phyloP scores from a whole-genome alignment of 768 basidiomycete species.

The Leccinum obscurum region DNA sequence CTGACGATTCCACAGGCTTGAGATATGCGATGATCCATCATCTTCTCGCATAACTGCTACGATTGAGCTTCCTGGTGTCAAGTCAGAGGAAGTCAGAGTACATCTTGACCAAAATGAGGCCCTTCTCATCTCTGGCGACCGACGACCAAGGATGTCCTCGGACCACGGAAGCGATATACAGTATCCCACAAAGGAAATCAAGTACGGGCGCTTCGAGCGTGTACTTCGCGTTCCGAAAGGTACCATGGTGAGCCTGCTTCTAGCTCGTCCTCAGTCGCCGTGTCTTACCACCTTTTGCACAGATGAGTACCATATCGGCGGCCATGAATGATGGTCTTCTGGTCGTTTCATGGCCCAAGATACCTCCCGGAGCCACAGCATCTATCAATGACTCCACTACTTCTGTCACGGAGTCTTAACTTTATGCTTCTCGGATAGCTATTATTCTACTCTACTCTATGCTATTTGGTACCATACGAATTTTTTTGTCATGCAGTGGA shows the following conservation, averaged over 20 bases:
- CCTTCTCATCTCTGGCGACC: constrained; percentile 39
- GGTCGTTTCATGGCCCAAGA: constrained; percentile 40
- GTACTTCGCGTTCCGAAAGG: constrained; percentile 37
- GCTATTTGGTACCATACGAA: constrained; percentile 15
- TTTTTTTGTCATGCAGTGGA: neutral
- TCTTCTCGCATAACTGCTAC: constrained; percentile 35
- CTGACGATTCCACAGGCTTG: constrained; percentile 34
- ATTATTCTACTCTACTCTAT: constrained; percentile 11
- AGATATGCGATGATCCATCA: constrained; percentile 39
- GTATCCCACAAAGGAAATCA: constrained; percentile 39
- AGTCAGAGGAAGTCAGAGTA: constrained; percentile 35
- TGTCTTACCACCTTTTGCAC: neutral
- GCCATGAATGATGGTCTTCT: constrained; percentile 41
- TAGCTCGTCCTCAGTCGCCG: constrained; percentile 3
- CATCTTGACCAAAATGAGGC: constrained; percentile 31
- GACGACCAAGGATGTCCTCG: constrained; percentile 18
- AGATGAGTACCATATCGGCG: constrained; percentile 42
- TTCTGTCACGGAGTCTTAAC: neutral
- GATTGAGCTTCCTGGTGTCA: constrained; percentile 43
- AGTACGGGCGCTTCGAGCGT: constrained; percentile 41
- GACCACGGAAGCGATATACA: constrained; percentile 18
- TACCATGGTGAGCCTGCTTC: constrained; percentile 31
- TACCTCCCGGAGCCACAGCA: constrained; percentile 18
- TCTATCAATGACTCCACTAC: constrained; percentile 3
- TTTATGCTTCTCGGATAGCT: neutral